Conservation (phyloP, 148 eudicot species). For the Rhododendron ovatum region DNA sequence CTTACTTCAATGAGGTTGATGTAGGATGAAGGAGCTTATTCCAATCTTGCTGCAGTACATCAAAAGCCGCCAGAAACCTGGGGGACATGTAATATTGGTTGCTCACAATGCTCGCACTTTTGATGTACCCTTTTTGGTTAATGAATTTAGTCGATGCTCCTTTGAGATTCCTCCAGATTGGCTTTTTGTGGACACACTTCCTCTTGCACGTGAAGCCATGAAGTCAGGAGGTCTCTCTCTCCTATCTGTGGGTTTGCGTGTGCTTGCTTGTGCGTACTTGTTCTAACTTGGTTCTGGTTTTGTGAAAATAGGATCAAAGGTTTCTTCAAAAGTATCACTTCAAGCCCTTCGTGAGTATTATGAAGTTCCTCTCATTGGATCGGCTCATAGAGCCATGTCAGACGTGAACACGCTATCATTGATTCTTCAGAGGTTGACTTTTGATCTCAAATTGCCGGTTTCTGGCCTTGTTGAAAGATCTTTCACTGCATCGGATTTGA, state of each 20-base stretch:
- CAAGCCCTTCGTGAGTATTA: slow-evolving; percentile 57
- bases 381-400: slow-evolving; percentile 82
- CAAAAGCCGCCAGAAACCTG: slow-evolving; percentile 68
- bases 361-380: slow-evolving; percentile 38
- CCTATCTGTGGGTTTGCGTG: not conserved
- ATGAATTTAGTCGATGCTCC: slow-evolving; percentile 56
- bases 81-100: slow-evolving; percentile 56
- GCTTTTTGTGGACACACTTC: slow-evolving; percentile 73
- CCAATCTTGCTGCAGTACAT: slow-evolving; percentile 68
- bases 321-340: slow-evolving; percentile 19
- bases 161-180: slow-evolving; percentile 67
- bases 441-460: slow-evolving; percentile 48
- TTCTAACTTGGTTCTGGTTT: slow-evolving; percentile 2
- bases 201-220: slow-evolving; percentile 55
- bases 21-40: slow-evolving; percentile 87
- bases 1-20: slow-evolving; percentile 6
- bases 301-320: slow-evolving; percentile 36
- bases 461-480: slow-evolving; percentile 42
- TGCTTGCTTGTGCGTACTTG: not conserved
- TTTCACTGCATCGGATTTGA: slow-evolving; percentile 41
- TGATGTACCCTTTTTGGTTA: slow-evolving; percentile 68
- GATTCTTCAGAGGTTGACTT: slow-evolving; percentile 57
- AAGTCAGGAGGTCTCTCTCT: slow-evolving; percentile 45
- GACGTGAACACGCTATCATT: slow-evolving; percentile 53
- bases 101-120: slow-evolving; percentile 73